Percentiles rank a stretch among this genome's conserved stretches.
phyloP scores from a whole-genome alignment of 225 moss, liverwort and hornwort species.

The Takakia lepidozioides region DNA sequence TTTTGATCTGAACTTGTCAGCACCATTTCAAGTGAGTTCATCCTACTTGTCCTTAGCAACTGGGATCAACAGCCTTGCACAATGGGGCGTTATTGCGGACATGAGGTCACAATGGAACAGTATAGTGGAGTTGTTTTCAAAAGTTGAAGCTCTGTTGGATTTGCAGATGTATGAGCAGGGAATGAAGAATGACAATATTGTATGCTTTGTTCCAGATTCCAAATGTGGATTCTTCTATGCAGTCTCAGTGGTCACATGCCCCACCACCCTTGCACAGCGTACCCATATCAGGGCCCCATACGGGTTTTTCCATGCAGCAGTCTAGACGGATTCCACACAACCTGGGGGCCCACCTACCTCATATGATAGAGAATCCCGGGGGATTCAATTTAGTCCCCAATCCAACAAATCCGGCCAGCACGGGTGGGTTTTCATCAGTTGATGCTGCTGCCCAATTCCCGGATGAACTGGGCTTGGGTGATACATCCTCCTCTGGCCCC shows the following conservation, averaged over 20 bases:
- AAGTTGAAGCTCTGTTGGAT: too few relatives aligned
- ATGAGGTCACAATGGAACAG: too few relatives aligned
- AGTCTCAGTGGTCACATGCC: conserved; percentile 85
- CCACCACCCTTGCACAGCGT: conserved; percentile 72
- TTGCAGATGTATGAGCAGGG: too few relatives aligned
- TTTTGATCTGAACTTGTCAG: conserved; percentile 80
- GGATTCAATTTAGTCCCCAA: conserved; percentile 67
- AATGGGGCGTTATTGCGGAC: too few relatives aligned
- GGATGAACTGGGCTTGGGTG: conserved; percentile 98
- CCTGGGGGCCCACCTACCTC: too few relatives aligned
- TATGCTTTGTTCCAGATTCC: conserved; percentile 65
- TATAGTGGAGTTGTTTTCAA: too few relatives aligned
- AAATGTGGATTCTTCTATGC: conserved; percentile 72
- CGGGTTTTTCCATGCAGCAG: conserved; percentile 79
- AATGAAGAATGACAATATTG: too few relatives aligned
- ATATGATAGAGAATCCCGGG: conserved; percentile 71
- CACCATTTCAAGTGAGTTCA: conserved; percentile 75
- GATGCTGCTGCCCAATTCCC: conserved; percentile 99
- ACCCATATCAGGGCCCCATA: conserved; percentile 59
- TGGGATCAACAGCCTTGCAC: too few relatives aligned
- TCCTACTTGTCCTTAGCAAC: conserved; percentile 27
- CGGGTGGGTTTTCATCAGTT: conserved; percentile 62
- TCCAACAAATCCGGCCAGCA: conserved; percentile 52
- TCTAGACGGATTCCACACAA: conserved; percentile 71
- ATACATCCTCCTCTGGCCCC: conserved; percentile 71